Base-by-base conservation (phyloP, 352 stramenopile species). In the Phytophthora pinifolia region DNA sequence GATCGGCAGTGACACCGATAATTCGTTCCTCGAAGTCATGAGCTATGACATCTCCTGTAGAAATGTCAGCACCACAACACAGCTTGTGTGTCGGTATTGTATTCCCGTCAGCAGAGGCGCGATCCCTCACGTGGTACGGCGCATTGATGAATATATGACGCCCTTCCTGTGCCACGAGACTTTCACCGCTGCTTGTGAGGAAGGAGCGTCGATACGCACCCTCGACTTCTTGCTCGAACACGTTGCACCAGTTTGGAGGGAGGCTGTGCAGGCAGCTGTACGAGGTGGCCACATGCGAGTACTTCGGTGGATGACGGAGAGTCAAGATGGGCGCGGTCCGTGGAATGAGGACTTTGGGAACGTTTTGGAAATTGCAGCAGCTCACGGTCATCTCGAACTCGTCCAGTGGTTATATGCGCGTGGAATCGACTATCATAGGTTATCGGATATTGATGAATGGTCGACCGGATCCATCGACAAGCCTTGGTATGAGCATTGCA, bases 181-280 rank as follows among this genome's bases (percentile, higher is more conserved):
- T 5, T 52, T 59, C n/a, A 59, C n/a, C 12, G 32, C n/a, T 46
- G 51, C 51, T 7, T 59, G 39, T 34, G 31, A 59, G 15, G 7
- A 10, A 4, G 41, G 39, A 15, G 31, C 30, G 29, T 45, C 50
- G 15, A 9, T n/a, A 27, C 18, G 27, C 9, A 46, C 27, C 12
- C 52, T 59, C 9, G 22, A 46, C 1, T 31, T 51, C 9, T 32
- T 59, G 36, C 41, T 52, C 7, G 14, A 22, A 9, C 13, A 25
- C 10, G 45, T 18, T 14, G 27, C 20, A 10, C 34, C 32, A 34
- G 25, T 34, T 20, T 52, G 53, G 35, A 43, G 36, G 9, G 14
- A 54, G 10, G 43, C 43, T 6, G 34, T 47, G 14, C 3, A 3
- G 9, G 25, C 41, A 25, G 34, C 42, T 9, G 32, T 31, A 35